Base-by-base conservation (phyloP, 768 basidiomycete genomes). In the Tulasnella sp. region DNA sequence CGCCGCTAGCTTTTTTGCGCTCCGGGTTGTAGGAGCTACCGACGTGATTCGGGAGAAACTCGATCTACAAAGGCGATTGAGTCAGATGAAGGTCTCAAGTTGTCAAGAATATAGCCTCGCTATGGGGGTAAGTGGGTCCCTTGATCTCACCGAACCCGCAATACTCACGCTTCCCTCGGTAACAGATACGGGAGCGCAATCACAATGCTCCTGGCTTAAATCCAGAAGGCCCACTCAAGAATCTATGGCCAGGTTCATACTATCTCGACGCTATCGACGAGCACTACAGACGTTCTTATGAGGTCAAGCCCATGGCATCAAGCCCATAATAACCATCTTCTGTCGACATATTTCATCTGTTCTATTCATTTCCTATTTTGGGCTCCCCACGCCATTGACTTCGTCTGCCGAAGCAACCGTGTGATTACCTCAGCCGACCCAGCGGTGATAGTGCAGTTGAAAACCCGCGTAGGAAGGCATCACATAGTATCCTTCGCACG, bases 201-300 rank as follows among this genome's bases (percentile, higher is more conserved):
- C 91, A 96, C 74, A 93, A 92, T 60, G 79, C 87, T 13, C 78
- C 73, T 22, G 72, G 78, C 58, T 99, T 86, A 71, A 75, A 76
- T 3, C 95, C 95, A 10, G 73, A 77, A 45, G 95, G 95, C 40
- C 80, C 78, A 19, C 66, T 91, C 53, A 85, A 91, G 55, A 83
- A 95, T 74, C 83, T 99, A 65, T 91, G 88, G 85, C 81, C 85
- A 3, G 91, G 91, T 39, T 72, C 83, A 16, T 98, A 83, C 72
- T 98, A 96, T 75, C 83, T 99, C 58, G 81, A 82, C 56, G 75
- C 72, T 62, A 81, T 93, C 60, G 95, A 98, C 68, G 69, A 72
- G 60, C 91, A 91, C 69, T 91, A 81, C 77, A 74, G 95, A 60
- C 77, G 95, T 63, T 89, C 83, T 65, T 99, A 99, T 68, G 67